Evolutionary conservation across 305 asterid species (phyloP).

Genomic region (Solanum chacoense): DNA sequence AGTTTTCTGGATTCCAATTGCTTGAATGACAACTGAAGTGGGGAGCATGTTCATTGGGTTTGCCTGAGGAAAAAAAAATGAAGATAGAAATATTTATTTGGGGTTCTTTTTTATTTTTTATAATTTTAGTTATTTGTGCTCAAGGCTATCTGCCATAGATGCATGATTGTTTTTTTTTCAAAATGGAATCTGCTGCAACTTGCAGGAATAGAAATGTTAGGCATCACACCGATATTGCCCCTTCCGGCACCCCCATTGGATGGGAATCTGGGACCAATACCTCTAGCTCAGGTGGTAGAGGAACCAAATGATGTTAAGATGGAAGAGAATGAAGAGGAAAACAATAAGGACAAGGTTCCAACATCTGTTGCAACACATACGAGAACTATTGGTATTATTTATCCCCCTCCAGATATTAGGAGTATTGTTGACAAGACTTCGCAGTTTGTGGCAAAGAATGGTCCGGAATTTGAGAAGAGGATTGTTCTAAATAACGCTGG

Average conservation of each 20-base stretch:
- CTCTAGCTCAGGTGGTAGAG: conserved; percentile 44
- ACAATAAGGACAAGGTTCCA: conserved; percentile 26
- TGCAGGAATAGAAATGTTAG: conserved; percentile 43
- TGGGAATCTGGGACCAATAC: conserved; percentile 61
- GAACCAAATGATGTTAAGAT: conserved; percentile 20
- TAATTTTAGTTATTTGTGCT: neutral
- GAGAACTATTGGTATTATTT: conserved; percentile 69
- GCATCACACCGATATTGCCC: conserved; percentile 57
- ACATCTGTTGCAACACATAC: conserved; percentile 76
- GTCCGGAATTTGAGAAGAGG: conserved; percentile 80
- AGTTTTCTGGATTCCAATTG: neutral
- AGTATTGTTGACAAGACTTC: conserved; percentile 80
- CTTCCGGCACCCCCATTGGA: conserved; percentile 72
- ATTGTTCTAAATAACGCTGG: conserved; percentile 72
- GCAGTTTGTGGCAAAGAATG: conserved; percentile 86
- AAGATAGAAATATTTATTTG: neutral
- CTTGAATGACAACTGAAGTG: neutral
- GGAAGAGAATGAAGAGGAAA: conserved; percentile 25
- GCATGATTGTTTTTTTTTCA: neutral
- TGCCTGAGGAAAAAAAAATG: neutral
- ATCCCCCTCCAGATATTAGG: conserved; percentile 89
- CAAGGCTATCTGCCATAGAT: neutral
- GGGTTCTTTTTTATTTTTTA: neutral
- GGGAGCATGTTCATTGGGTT: neutral
- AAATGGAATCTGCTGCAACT: neutral